phyloP scores from a whole-genome alignment of 2,329 filamentous ascomycete genomes.

The Ceratocystis harringtonii region DNA sequence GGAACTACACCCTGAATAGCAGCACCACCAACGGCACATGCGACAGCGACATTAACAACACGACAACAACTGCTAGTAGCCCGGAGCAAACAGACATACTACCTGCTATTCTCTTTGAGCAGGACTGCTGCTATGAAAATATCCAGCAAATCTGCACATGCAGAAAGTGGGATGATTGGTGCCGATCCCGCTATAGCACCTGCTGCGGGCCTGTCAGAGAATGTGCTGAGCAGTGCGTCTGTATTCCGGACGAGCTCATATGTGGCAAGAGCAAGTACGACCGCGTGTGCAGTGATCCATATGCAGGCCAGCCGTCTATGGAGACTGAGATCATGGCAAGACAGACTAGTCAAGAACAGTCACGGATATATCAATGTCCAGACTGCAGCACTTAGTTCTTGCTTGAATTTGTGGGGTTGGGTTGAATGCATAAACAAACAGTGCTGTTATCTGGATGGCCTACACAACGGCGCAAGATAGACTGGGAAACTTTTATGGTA shows the following conservation, averaged over 20 bases:
- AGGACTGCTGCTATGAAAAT: slow-evolving; percentile 12
- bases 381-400: not conserved
- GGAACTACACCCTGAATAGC: not conserved
- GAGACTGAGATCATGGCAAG: not conserved
- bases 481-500: not conserved
- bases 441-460: not conserved
- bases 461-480: not conserved
- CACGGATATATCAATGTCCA: not conserved
- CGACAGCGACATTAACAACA: not conserved
- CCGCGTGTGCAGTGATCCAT: not conserved
- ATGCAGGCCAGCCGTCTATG: not conserved
- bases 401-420: not conserved
- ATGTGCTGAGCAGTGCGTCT: slow-evolving; percentile 12
- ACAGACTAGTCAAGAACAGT: not conserved
- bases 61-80: not conserved
- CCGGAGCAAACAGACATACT: not conserved
- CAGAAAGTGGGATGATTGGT: slow-evolving; percentile 10
- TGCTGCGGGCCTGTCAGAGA: slow-evolving; percentile 10
- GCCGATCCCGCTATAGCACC: slow-evolving; percentile 7
- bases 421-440: not conserved
- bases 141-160: slow-evolving; percentile 10
- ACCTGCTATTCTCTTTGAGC: not conserved
- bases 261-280: slow-evolving; percentile 6
- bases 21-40: not conserved
- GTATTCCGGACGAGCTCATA: slow-evolving; percentile 8